A percentile compares a stretch with the other conserved stretches of the same genome.
Conservation (phyloP, 164 flowering plant genomes). For the Umbellularia californica region DNA sequence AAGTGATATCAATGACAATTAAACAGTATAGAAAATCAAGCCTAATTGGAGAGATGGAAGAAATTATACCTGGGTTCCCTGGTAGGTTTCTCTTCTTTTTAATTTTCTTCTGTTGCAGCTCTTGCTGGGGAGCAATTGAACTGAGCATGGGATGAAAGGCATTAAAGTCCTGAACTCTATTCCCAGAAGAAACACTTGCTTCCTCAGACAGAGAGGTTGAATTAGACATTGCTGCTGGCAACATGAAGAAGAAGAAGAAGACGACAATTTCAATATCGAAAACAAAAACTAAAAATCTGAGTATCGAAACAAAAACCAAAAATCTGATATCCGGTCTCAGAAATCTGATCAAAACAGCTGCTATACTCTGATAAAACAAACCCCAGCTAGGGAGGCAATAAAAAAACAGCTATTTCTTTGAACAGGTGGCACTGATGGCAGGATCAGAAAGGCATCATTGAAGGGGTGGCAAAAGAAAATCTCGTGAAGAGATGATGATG, state of each 20-base stretch:
- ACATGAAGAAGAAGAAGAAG: constrained; percentile 35
- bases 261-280: constrained; percentile 8
- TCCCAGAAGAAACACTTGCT: constrained; percentile 48
- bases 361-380: too few relatives aligned
- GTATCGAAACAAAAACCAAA: constrained; percentile 5
- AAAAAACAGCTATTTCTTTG: constrained; percentile 1
- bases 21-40: background rate
- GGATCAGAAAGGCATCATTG: constrained; percentile 36
- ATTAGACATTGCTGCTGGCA: constrained; percentile 52
- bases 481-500: constrained; percentile 51
- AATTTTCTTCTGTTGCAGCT: constrained; percentile 47
- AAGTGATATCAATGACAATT: background rate
- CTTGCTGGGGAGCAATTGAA: constrained; percentile 21
- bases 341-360: background rate
- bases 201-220: constrained; percentile 74
- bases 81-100: constrained; percentile 85
- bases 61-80: constrained; percentile 73
- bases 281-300: constrained; percentile 13
- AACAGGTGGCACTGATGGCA: constrained; percentile 19
- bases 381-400: background rate
- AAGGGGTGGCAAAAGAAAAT: constrained; percentile 29
- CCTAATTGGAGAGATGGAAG: background rate
- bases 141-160: constrained; percentile 32
- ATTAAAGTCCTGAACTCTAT: constrained; percentile 41
- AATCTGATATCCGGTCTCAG: background rate